phyloP scores from a whole-genome alignment of 768 basidiomycete species.

The Tephrocybe rancida region DNA sequence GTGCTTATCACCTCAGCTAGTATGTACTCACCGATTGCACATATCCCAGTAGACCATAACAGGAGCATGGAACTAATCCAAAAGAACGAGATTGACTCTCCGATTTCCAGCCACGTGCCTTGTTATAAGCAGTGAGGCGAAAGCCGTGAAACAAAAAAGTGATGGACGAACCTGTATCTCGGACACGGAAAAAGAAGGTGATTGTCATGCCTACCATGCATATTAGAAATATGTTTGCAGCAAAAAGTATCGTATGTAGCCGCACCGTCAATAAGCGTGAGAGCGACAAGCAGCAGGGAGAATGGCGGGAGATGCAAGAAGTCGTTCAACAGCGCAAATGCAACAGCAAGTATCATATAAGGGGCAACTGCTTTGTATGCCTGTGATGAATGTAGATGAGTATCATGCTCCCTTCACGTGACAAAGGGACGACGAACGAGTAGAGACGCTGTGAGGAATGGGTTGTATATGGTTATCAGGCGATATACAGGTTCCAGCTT shows the following conservation, averaged over 20 bases:
- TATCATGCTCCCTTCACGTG: neutral
- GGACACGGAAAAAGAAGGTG: slow-evolving; percentile 82
- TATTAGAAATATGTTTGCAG: slow-evolving; percentile 8
- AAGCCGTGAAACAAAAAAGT: neutral
- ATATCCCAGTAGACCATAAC: slow-evolving; percentile 79
- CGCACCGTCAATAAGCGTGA: slow-evolving; percentile 72
- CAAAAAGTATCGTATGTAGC: neutral
- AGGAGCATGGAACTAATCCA: slow-evolving; percentile 79
- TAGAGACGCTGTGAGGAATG: slow-evolving; percentile 79
- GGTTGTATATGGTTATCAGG: slow-evolving; percentile 82
- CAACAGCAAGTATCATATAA: slow-evolving; percentile 73
- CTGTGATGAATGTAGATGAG: slow-evolving; percentile 37
- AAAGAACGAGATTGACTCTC: slow-evolving; percentile 87
- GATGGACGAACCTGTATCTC: slow-evolving; percentile 61
- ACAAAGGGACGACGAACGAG: slow-evolving; percentile 45
- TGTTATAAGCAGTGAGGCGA: slow-evolving; percentile 9
- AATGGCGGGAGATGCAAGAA: slow-evolving; percentile 73
- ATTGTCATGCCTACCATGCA: slow-evolving; percentile 71
- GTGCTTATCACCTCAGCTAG: slow-evolving; percentile 48
- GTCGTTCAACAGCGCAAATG: slow-evolving; percentile 69
- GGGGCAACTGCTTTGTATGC: slow-evolving; percentile 84
- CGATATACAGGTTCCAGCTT: slow-evolving; percentile 89
- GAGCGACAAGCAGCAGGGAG: slow-evolving; percentile 76
- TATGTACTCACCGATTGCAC: slow-evolving; percentile 70
- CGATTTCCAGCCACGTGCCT: slow-evolving; percentile 91